Evolutionary conservation across 169 alveolate genomes (phyloP).

Genomic region (Blepharisma undulans): DNA sequence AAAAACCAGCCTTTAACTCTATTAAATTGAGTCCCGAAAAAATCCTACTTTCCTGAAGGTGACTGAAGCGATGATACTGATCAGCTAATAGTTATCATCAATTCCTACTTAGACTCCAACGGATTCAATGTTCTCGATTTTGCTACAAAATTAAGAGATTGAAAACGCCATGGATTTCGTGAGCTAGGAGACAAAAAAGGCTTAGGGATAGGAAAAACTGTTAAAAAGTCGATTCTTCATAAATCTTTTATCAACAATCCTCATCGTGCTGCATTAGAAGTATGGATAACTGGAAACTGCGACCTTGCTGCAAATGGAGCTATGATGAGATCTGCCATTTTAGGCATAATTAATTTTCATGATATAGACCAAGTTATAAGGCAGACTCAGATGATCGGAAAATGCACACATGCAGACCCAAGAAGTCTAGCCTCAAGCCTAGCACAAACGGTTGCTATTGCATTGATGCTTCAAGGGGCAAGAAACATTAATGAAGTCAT

Average conservation of each 20-base stretch:
- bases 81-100: background rate
- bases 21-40: background rate
- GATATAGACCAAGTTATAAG: background rate
- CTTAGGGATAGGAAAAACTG: background rate
- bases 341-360: background rate
- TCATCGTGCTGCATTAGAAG: background rate
- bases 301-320: background rate
- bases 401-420: constrained; percentile 8
- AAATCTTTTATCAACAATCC: background rate
- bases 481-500: background rate
- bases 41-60: background rate
- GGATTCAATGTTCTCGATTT: background rate
- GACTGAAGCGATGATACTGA: constrained; percentile 23
- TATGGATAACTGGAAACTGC: background rate
- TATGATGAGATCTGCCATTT: background rate
- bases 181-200: background rate
- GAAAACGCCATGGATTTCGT: background rate
- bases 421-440: background rate
- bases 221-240: background rate
- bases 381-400: background rate
- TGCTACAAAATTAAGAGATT: background rate
- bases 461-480: background rate
- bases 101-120: background rate
- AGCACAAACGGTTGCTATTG: background rate
- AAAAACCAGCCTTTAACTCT: background rate